Conservation (phyloP, 163 green algal species). For the Chlamydomonas reinhardtii region DNA sequence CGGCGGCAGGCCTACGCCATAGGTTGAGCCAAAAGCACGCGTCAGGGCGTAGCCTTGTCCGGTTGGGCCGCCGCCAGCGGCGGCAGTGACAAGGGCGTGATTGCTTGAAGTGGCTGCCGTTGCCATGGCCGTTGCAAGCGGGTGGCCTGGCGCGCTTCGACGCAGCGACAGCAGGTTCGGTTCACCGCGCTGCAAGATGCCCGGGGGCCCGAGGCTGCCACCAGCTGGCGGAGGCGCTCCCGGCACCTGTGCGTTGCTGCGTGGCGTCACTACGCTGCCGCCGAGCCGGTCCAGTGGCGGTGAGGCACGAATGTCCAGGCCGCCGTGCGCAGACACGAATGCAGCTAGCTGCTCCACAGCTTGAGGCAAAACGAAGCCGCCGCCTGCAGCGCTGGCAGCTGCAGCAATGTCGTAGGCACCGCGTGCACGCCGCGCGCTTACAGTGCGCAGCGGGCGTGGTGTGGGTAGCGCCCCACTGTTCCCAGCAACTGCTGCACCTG, state of each 20-base stretch:
- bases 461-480: background rate
- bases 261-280: background rate
- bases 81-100: too few species aligned
- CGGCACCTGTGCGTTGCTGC: background rate
- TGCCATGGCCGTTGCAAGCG: background rate
- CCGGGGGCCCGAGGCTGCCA: background rate
- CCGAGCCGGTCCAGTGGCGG: background rate
- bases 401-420: background rate
- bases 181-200: background rate
- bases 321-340: background rate
- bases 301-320: background rate
- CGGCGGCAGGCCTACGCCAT: too few species aligned
- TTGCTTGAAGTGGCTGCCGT: background rate
- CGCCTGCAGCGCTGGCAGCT: background rate
- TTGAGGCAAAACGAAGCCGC: background rate
- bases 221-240: background rate
- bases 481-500: background rate
- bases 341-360: conserved; percentile 24
- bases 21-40: too few species aligned
- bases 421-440: background rate
- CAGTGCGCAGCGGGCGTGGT: background rate
- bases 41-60: background rate
- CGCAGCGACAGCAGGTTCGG: background rate
- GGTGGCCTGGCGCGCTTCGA: conserved; percentile 20
- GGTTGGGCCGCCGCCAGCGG: too few species aligned